A percentile compares a stretch with the other conserved stretches of the same genome.
Evolutionary conservation across 345 rosid species (phyloP).

Genomic region (Aegle marmelos): DNA sequence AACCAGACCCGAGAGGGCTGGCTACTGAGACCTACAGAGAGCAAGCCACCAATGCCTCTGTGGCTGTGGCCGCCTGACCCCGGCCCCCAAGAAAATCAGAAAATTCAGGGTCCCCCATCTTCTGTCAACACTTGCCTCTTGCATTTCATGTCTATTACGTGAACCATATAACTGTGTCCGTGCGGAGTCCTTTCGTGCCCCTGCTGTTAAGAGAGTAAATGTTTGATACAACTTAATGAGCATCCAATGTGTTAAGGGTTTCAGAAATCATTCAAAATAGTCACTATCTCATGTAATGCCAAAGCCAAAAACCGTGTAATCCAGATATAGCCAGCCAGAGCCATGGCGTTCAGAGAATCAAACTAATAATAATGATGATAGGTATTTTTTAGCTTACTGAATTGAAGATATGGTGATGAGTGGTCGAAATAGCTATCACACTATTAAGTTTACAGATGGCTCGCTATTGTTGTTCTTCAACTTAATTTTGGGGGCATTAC

Average conservation of each 20-base stretch:
- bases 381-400: neutral
- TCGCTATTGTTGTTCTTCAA: neutral
- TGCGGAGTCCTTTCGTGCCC: constrained; percentile 9
- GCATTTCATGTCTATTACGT: constrained; percentile 45
- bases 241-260: constrained; percentile 33
- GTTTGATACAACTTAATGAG: constrained; percentile 24
- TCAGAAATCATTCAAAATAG: neutral
- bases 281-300: constrained; percentile 31
- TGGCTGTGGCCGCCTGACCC: neutral
- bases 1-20: neutral
- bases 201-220: constrained; percentile 15
- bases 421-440: constrained; percentile 5
- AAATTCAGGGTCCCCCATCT: constrained; percentile 17
- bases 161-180: constrained; percentile 31
- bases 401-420: constrained; percentile 8
- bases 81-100: neutral
- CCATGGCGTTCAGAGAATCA: neutral
- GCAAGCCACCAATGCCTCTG: neutral
- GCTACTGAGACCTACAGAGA: constrained; percentile 1
- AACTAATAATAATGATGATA: neutral
- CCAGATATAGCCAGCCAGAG: neutral
- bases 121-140: constrained; percentile 16
- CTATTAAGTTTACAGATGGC: neutral
- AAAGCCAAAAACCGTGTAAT: constrained; percentile 9
- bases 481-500: neutral